Evolutionary conservation across 2,329 filamentous ascomycete genomes (phyloP), one percentile per base, ranked within the genome.

Genomic region (Xylariaceae sp.): DNA sequence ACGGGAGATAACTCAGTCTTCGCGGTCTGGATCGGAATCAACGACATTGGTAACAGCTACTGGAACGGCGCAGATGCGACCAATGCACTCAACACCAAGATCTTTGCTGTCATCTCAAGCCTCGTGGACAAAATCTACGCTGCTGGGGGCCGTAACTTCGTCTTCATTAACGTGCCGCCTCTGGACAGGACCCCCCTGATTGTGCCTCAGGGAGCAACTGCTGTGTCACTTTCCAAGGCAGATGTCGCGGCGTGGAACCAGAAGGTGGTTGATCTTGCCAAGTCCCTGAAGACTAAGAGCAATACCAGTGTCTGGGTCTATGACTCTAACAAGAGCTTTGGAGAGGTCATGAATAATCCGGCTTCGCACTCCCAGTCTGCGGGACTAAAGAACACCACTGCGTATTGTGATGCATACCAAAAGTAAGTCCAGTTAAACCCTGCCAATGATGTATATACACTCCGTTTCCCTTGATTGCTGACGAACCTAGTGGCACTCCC

Each of bases 161-260:
- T 81, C 2, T 78, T 88, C 50, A 60, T 88, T 26, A 85, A 79
- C 49, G 84, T 87, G 0, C 86, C 86, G 1, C 82, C 82, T 1
- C 71, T 87, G 3, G 78, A 88, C 53, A 76, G 81, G 8, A 78
- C 78, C 34, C 84, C 84, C 0, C 62, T 81, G 48, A 80, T 77
- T 0, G 64, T 77, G 6, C 73, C 67, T 1, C 75, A 80, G 53
- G 76, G 74, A 5, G 60, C 67, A 2, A 55, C 58, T 12, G 65
- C 72, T 4, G 70, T 75, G 17, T 69, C 67, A 5, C 46, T 63
- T 2, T 73, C 79, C 64, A 75, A 74, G 6, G 74, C 70, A 3
- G 81, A 79, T 17, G 77, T 87, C 53, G 67, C 67, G 3, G 75
- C 76, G 19, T 87, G 81, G 76, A 87, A 87, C 60, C 64, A 63